phyloP scores from a whole-genome alignment of 345 rosid genomes.

The Erucastrum elatum region DNA sequence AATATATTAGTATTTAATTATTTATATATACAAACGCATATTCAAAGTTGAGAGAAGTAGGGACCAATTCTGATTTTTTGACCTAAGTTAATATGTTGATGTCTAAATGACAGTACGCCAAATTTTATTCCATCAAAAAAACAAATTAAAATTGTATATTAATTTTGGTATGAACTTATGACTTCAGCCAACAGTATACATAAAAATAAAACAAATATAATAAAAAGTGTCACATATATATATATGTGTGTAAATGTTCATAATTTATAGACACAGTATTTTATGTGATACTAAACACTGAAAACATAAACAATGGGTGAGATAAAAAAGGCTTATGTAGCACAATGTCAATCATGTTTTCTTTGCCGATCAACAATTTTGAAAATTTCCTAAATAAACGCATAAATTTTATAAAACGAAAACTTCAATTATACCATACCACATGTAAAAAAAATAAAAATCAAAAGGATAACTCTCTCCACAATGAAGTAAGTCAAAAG shows the following conservation, averaged over 20 bases:
- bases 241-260: neutral
- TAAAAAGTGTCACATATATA: neutral
- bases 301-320: neutral
- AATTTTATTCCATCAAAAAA: constrained; percentile 1
- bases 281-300: neutral
- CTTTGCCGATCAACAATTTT: too few relatives aligned
- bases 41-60: neutral
- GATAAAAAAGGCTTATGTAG: too few relatives aligned
- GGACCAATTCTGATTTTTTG: constrained; percentile 18
- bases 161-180: constrained; percentile 1
- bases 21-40: neutral
- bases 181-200: neutral
- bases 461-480: too few relatives aligned
- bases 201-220: neutral
- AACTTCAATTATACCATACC: too few relatives aligned
- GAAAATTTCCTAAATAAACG: too few relatives aligned
- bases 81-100: constrained; percentile 11
- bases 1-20: neutral
- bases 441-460: too few relatives aligned
- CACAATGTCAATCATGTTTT: too few relatives aligned
- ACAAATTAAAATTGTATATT: neutral
- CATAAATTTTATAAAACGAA: too few relatives aligned
- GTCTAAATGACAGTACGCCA: neutral
- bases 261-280: neutral
- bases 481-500: too few relatives aligned